Conservation (phyloP, 345 rosid species). For the Melaleuca quinquenervia region DNA sequence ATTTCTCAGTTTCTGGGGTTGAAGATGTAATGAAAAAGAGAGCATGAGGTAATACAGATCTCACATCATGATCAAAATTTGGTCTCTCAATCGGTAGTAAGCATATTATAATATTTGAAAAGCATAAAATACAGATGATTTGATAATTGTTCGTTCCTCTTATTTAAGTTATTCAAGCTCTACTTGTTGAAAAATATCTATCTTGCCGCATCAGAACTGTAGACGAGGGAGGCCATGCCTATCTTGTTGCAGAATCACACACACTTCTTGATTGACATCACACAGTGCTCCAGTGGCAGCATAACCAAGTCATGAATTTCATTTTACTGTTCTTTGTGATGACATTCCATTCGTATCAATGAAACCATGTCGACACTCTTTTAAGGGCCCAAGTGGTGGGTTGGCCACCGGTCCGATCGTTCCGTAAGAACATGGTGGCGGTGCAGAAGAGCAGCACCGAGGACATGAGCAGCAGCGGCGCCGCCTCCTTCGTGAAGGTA, state of each 20-base stretch:
- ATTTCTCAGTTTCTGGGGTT: neutral
- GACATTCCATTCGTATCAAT: neutral
- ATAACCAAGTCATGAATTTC: neutral
- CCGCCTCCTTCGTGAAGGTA: constrained; percentile 63
- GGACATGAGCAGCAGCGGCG: neutral
- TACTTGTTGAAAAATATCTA: neutral
- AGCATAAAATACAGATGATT: neutral
- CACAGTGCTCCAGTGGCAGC: neutral
- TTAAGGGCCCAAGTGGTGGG: constrained; percentile 80
- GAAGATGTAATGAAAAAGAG: neutral
- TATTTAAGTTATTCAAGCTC: neutral
- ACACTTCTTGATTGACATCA: neutral
- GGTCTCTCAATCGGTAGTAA: neutral
- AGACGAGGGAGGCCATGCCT: neutral
- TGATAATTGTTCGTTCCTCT: neutral
- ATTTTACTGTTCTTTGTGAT: neutral
- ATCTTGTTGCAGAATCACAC: neutral
- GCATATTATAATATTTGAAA: neutral
- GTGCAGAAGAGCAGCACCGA: constrained; percentile 23
- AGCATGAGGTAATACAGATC: neutral
- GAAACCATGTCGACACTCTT: neutral
- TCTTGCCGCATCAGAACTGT: neutral
- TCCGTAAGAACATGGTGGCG: constrained; percentile 55
- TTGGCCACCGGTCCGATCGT: constrained; percentile 98
- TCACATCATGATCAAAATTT: neutral